phyloP scores from a whole-genome alignment of 2,329 filamentous ascomycete species.

The Fusarium burgessii region DNA sequence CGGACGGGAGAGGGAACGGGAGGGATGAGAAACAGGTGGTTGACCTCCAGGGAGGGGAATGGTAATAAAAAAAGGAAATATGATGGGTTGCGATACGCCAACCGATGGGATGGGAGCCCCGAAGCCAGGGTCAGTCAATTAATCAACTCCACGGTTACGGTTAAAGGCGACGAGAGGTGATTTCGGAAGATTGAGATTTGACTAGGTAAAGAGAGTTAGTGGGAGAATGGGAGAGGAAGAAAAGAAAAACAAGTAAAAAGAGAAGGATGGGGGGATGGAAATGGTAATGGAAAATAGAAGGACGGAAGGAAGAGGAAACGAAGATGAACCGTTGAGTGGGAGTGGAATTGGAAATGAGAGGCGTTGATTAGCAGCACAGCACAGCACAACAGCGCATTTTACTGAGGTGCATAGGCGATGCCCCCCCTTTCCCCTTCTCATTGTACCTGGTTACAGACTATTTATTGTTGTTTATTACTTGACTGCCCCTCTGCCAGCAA shows the following conservation, averaged over 20 bases:
- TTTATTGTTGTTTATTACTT: slow-evolving; percentile 6
- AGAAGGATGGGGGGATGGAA: slow-evolving; percentile 1
- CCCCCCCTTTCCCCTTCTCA: slow-evolving; percentile 20
- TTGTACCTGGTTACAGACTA: background rate
- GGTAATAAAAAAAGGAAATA: slow-evolving; percentile 46
- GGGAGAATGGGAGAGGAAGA: background rate
- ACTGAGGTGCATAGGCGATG: slow-evolving; percentile 3
- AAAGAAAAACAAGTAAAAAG: background rate
- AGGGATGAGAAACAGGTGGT: slow-evolving; percentile 46
- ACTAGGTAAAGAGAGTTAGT: background rate
- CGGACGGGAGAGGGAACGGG: slow-evolving; percentile 23
- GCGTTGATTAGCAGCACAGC: slow-evolving; percentile 39
- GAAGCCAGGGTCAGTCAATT: slow-evolving; percentile 35
- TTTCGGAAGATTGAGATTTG: slow-evolving; percentile 12
- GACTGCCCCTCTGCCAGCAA: background rate
- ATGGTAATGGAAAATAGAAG: slow-evolving; percentile 7
- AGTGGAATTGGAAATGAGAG: slow-evolving; percentile 37
- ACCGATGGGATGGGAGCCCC: slow-evolving; percentile 23
- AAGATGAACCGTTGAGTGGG: slow-evolving; percentile 30
- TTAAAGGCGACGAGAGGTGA: slow-evolving; percentile 14
- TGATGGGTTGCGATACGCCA: slow-evolving; percentile 18
- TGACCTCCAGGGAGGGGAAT: slow-evolving; percentile 45
- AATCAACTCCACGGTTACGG: slow-evolving; percentile 11
- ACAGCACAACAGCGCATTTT: background rate
- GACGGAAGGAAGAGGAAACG: slow-evolving; percentile 5